Conservation (phyloP, 805 yeast genomes). For the Yarrowia porcina region DNA sequence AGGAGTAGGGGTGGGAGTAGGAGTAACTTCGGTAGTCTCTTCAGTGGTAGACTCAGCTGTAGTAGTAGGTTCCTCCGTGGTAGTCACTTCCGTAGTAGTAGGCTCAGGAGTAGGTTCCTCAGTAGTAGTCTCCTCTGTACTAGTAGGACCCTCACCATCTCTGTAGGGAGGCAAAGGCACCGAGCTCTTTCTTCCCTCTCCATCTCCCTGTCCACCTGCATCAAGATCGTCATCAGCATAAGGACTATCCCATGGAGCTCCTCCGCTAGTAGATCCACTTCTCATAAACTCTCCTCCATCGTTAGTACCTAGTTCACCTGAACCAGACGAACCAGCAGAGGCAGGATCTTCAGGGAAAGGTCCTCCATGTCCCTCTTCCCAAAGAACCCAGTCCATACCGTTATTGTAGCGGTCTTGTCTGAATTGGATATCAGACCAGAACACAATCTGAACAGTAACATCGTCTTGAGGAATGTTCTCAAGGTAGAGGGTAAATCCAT, state of each 20-base stretch:
- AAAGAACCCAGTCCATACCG: conserved; percentile 1
- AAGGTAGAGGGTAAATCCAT: neutral
- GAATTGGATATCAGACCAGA: neutral
- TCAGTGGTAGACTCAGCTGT: neutral
- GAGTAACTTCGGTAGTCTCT: neutral
- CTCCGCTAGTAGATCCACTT: neutral
- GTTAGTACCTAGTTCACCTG: too few relatives aligned
- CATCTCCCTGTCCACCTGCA: conserved; percentile 20
- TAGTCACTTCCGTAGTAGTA: too few relatives aligned
- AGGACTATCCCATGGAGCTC: neutral
- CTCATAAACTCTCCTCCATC: too few relatives aligned
- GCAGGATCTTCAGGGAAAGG: too few relatives aligned
- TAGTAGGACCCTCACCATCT: neutral
- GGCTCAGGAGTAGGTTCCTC: neutral
- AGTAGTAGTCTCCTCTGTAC: neutral
- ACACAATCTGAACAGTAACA: neutral
- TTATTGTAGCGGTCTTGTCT: neutral
- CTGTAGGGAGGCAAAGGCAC: too few relatives aligned
- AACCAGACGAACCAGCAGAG: too few relatives aligned
- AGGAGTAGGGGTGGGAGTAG: too few relatives aligned
- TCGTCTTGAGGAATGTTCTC: conserved; percentile 3
- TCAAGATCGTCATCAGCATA: neutral
- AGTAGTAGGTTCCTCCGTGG: neutral
- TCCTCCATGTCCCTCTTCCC: conserved; percentile 10
- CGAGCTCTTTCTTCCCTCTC: conserved; percentile 18